Evolutionary conservation across 805 yeast genomes (phyloP).

Genomic region (Teunomyces lycoperdinae): DNA sequence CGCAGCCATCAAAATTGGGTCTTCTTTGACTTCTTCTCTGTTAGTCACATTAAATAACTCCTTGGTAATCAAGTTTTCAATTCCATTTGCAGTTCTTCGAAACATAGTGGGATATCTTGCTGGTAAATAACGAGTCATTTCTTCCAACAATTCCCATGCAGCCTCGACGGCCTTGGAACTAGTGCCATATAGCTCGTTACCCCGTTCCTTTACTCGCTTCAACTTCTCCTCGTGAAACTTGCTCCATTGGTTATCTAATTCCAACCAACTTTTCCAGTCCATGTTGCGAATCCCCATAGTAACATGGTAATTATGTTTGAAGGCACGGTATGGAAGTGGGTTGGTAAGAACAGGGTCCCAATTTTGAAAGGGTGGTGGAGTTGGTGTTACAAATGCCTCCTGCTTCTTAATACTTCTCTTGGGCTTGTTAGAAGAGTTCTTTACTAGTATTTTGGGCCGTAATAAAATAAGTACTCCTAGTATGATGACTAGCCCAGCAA

Average conservation of each 20-base stretch:
- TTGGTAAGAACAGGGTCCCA: slow-evolving; percentile 51
- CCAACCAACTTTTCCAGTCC: slow-evolving; percentile 64
- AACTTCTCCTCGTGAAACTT: slow-evolving; percentile 53
- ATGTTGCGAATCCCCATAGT: slow-evolving; percentile 69
- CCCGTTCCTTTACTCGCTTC: slow-evolving; percentile 45
- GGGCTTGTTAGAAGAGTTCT: slow-evolving; percentile 31
- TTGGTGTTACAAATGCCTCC: slow-evolving; percentile 48
- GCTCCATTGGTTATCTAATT: slow-evolving; percentile 64
- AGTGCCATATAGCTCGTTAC: slow-evolving; percentile 49
- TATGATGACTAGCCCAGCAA: background rate
- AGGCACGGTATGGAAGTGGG: slow-evolving; percentile 66
- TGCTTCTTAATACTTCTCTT: slow-evolving; percentile 51
- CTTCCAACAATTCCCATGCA: slow-evolving; percentile 54
- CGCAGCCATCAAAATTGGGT: slow-evolving; percentile 60
- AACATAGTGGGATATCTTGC: slow-evolving; percentile 57
- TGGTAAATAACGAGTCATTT: slow-evolving; percentile 52
- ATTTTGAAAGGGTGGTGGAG: slow-evolving; percentile 43
- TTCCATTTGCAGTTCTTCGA: slow-evolving; percentile 41
- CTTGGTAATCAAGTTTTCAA: slow-evolving; percentile 51
- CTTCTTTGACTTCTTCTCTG: slow-evolving; percentile 31
- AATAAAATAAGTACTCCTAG: background rate
- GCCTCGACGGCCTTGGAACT: slow-evolving; percentile 50
- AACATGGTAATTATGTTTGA: slow-evolving; percentile 59
- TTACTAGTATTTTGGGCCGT: background rate
- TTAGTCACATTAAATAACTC: slow-evolving; percentile 42